Conservation (phyloP, 805 yeast genomes). For the Millerozyma miso region DNA sequence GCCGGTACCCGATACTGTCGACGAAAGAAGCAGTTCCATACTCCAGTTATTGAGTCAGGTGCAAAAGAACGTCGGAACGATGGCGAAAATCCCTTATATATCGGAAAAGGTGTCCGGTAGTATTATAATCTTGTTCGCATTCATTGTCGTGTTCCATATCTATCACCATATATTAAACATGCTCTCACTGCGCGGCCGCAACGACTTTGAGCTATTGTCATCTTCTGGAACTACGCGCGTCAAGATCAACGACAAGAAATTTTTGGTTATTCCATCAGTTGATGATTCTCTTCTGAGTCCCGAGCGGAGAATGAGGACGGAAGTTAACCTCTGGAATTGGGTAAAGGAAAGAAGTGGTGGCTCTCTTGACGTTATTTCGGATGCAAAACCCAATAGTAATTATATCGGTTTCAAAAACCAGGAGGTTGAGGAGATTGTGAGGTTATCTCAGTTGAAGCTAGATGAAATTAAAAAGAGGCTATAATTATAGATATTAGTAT, state of each 20-base stretch:
- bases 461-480: conserved; percentile 22
- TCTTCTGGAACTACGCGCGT: conserved; percentile 15
- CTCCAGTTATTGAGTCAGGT: conserved; percentile 15
- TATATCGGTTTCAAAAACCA: conserved; percentile 26
- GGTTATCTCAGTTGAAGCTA: conserved; percentile 40
- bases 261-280: conserved; percentile 37
- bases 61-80: conserved; percentile 20
- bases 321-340: conserved; percentile 73
- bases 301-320: conserved; percentile 40
- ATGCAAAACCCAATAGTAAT: conserved; percentile 1
- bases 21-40: conserved; percentile 9
- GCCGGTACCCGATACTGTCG: conserved; percentile 7
- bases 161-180: neutral
- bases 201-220: neutral
- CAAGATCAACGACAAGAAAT: conserved; percentile 31
- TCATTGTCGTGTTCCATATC: conserved; percentile 13
- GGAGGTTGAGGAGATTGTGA: conserved; percentile 45
- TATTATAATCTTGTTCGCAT: conserved; percentile 11
- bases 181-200: neutral
- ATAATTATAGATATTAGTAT: too few relatives aligned
- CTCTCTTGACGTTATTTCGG: conserved; percentile 4
- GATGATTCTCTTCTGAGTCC: conserved; percentile 25
- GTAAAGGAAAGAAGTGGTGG: conserved; percentile 36
- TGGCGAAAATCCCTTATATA: conserved; percentile 25
- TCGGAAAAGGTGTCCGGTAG: conserved; percentile 20